Conservation (phyloP, 352 stramenopile genomes). For the Globisporangium barbulae region DNA sequence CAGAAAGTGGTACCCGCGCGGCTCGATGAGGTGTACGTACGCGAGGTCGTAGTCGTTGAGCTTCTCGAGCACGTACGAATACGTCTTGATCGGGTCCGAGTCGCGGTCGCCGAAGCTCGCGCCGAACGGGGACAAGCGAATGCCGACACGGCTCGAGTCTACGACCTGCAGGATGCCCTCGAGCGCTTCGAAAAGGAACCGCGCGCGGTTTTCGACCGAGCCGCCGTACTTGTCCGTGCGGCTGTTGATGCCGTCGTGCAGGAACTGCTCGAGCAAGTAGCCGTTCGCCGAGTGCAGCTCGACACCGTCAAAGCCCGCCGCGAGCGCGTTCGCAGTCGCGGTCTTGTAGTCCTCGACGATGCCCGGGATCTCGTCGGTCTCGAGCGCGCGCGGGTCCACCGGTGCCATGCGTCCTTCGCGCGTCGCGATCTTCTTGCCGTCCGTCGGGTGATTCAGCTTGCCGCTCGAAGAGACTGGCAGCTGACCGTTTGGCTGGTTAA, state of each 20-base stretch:
- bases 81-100: constrained; percentile 43
- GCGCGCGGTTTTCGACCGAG: constrained; percentile 78
- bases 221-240: constrained; percentile 87
- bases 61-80: constrained; percentile 46
- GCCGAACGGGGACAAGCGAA: constrained; percentile 45
- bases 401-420: constrained; percentile 35
- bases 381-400: constrained; percentile 62
- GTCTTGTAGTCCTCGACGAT: constrained; percentile 66
- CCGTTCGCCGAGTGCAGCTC: constrained; percentile 84
- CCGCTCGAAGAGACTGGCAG: constrained; percentile 56
- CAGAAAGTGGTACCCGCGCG: constrained; percentile 38
- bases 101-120: constrained; percentile 47
- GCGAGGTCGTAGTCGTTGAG: constrained; percentile 57
- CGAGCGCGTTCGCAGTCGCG: constrained; percentile 32
- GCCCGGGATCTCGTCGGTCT: constrained; percentile 62
- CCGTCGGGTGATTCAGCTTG: constrained; percentile 29
- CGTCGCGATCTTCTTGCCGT: constrained; percentile 38
- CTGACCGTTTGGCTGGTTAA: constrained; percentile 56
- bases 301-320: constrained; percentile 81
- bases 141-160: constrained; percentile 35
- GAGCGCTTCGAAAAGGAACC: constrained; percentile 75
- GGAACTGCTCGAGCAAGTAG: constrained; percentile 87
- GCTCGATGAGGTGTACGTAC: constrained; percentile 64
- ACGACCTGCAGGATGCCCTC: constrained; percentile 42
- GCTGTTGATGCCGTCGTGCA: constrained; percentile 73